Percentiles rank a stretch among this genome's conserved stretches.
phyloP scores from a whole-genome alignment of 1,139 yeast species.

The Zygoascus hellenicus region DNA sequence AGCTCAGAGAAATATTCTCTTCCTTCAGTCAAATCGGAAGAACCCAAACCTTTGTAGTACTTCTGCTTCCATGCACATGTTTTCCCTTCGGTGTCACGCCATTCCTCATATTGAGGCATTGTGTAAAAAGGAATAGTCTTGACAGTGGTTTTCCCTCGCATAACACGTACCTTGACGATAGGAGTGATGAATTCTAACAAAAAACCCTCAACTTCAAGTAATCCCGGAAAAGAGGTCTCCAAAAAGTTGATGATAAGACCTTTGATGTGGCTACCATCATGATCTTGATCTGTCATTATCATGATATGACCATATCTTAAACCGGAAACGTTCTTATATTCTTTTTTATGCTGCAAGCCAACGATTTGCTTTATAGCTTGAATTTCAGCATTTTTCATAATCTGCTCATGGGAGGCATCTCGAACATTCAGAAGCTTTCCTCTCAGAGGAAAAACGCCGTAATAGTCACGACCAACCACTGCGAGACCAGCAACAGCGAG shows the following conservation, averaged over 20 bases:
- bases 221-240: slow-evolving; percentile 92
- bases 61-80: slow-evolving; percentile 83
- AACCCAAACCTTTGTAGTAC: slow-evolving; percentile 98
- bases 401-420: slow-evolving; percentile 93
- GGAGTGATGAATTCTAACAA: slow-evolving; percentile 94
- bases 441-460: slow-evolving; percentile 92
- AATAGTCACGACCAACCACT: slow-evolving; percentile 91
- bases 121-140: slow-evolving; percentile 72
- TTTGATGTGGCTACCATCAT: slow-evolving; percentile 97
- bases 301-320: slow-evolving; percentile 93
- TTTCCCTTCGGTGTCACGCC: slow-evolving; percentile 84
- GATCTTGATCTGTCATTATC: slow-evolving; percentile 99
- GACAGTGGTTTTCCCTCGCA: slow-evolving; percentile 53
- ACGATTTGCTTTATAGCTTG: slow-evolving; percentile 93
- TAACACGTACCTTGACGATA: slow-evolving; percentile 81
- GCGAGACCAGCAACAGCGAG: slow-evolving; percentile 92
- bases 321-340: slow-evolving; percentile 64
- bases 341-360: slow-evolving; percentile 90
- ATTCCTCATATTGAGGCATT: slow-evolving; percentile 91
- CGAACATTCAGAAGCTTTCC: slow-evolving; percentile 94
- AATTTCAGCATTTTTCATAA: slow-evolving; percentile 87
- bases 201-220: slow-evolving; percentile 86
- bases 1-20: slow-evolving; percentile 84
- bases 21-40: slow-evolving; percentile 75
- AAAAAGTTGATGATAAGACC: slow-evolving; percentile 91